These are phyloP conservation scores for Sambucus nigra DNA, from an alignment of 129 eudicot species.

Conservation along the genomic window DNA sequence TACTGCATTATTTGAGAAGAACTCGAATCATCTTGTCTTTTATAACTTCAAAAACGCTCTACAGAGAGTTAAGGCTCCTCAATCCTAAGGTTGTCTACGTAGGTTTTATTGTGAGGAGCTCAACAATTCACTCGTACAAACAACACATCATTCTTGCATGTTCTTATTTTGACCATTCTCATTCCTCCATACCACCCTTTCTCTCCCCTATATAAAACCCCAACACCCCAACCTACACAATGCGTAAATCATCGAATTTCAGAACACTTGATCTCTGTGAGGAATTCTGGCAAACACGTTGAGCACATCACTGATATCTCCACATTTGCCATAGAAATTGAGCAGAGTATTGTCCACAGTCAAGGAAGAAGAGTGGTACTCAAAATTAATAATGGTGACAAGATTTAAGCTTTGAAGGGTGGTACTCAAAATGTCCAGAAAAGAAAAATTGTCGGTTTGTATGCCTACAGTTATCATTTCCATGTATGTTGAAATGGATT, in stretches of 20 bases:
- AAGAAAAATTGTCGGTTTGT: slow-evolving; percentile 53
- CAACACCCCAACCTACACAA: slow-evolving; percentile 53
- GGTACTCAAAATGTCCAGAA: slow-evolving; percentile 56
- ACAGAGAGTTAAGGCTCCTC: no score
- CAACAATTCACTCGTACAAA: no score
- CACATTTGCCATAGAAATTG: slow-evolving; percentile 62
- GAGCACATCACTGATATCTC: slow-evolving; percentile 28
- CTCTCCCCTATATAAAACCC: no score
- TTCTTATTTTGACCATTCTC: no score
- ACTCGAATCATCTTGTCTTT: no score
- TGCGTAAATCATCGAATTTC: slow-evolving; percentile 62
- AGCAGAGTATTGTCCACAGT: slow-evolving; percentile 60
- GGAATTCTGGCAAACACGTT: slow-evolving; percentile 73
- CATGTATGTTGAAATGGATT: slow-evolving; percentile 48
- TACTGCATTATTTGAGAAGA: no score
- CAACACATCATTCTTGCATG: no score
- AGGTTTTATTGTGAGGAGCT: no score
- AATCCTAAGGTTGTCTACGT: no score
- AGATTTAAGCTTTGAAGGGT: slow-evolving; percentile 28
- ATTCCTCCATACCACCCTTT: no score
- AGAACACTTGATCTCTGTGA: slow-evolving; percentile 66
- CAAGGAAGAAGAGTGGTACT: slow-evolving; percentile 36
- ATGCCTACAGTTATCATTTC: slow-evolving; percentile 40
- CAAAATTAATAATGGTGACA: slow-evolving; percentile 42
- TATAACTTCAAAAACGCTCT: no score